Conservation (phyloP, 129 eudicot genomes). For the sunflower (Helianthus annuus) region DNA sequence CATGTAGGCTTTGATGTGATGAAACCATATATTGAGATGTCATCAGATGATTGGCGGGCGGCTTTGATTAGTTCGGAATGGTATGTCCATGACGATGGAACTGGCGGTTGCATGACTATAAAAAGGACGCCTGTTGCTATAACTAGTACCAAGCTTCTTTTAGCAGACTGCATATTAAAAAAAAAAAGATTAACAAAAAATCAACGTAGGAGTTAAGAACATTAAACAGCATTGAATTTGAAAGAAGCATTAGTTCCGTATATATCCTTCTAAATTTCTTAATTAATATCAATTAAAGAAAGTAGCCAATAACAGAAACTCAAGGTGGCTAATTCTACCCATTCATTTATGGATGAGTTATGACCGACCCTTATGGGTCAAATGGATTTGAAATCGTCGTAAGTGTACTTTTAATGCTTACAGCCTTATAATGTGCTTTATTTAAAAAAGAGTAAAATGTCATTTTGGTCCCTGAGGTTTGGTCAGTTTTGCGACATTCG, state of each 20-base stretch:
- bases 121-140: slow-evolving; percentile 82
- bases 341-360: background rate
- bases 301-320: background rate
- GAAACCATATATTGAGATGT: slow-evolving; percentile 90
- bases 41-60: slow-evolving; percentile 86
- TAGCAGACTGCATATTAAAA: slow-evolving; percentile 63
- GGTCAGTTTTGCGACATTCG: no score
- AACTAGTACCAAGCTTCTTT: slow-evolving; percentile 82
- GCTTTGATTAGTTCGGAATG: slow-evolving; percentile 83
- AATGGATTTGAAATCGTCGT: background rate
- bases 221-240: slow-evolving; percentile 2
- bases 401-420: background rate
- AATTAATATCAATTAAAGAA: background rate
- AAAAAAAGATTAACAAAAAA: background rate
- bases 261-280: background rate
- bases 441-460: background rate
- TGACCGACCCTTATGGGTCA: background rate
- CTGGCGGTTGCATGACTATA: slow-evolving; percentile 86
- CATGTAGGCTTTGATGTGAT: slow-evolving; percentile 87
- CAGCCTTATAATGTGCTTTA: background rate
- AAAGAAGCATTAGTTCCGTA: background rate
- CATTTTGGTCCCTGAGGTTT: no score
- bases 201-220: background rate
- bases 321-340: background rate
- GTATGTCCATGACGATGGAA: slow-evolving; percentile 85